A percentile compares a stretch with the other conserved stretches of the same genome.
Conservation (phyloP, 805 yeast genomes). For the Wickerhamiella kurtzmanii region DNA sequence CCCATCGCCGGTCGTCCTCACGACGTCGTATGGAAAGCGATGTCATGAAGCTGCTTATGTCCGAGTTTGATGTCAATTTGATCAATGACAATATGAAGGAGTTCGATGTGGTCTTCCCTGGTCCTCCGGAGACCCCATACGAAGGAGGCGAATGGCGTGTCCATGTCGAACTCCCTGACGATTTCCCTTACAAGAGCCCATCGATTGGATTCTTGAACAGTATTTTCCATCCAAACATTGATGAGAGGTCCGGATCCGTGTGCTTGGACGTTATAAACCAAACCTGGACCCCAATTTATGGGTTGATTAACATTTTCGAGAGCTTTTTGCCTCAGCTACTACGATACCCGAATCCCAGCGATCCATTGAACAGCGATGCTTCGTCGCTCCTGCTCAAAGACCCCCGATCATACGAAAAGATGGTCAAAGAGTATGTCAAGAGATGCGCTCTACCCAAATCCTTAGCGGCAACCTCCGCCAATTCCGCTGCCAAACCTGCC, state of each 20-base stretch:
- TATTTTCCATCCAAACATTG: constrained; percentile 92
- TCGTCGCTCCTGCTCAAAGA: constrained; percentile 64
- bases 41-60: constrained; percentile 90
- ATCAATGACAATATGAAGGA: constrained; percentile 78
- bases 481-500: not conserved
- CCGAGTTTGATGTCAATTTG: constrained; percentile 76
- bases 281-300: constrained; percentile 98
- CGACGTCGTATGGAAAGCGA: constrained; percentile 75
- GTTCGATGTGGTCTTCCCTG: constrained; percentile 69
- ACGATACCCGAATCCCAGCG: constrained; percentile 86
- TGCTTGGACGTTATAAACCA: constrained; percentile 94
- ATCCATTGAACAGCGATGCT: constrained; percentile 86
- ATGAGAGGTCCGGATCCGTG: constrained; percentile 75
- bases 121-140: constrained; percentile 80
- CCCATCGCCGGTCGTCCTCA: constrained; percentile 13
- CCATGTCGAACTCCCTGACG: constrained; percentile 88
- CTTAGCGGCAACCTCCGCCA: constrained; percentile 1
- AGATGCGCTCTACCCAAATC: constrained; percentile 40
- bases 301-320: constrained; percentile 78
- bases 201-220: constrained; percentile 86
- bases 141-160: constrained; percentile 83
- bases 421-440: constrained; percentile 55
- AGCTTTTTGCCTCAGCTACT: constrained; percentile 84
- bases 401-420: constrained; percentile 48
- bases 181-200: constrained; percentile 90